A percentile compares a stretch with the other conserved stretches of the same genome.
Conservation (phyloP, 2,329 filamentous ascomycete species). For the Pezicula carpinea region DNA sequence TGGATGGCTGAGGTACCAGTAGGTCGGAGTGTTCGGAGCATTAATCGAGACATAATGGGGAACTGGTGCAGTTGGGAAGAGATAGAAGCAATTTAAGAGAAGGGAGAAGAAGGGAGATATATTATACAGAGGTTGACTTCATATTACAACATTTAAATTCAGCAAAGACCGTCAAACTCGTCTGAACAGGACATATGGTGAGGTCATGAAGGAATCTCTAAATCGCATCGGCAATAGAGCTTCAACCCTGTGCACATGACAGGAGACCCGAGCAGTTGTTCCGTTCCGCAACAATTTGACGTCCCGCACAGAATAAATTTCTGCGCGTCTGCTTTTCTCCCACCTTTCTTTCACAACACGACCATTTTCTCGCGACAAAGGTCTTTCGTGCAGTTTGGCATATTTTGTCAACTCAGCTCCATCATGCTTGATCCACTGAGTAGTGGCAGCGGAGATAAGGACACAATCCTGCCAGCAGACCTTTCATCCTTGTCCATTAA, state of each 20-base stretch:
- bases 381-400: not conserved
- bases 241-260: not conserved
- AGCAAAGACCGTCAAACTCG: not conserved
- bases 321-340: not conserved
- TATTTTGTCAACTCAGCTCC: not conserved
- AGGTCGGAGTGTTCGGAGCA: slow-evolving; percentile 18
- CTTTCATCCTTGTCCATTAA: slow-evolving; percentile 15
- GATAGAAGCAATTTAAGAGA: not conserved
- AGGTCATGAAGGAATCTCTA: slow-evolving; percentile 9
- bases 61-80: not conserved
- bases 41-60: slow-evolving; percentile 16
- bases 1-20: slow-evolving; percentile 8
- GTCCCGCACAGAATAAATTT: not conserved
- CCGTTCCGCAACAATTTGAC: not conserved
- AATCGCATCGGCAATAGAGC: slow-evolving; percentile 4
- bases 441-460: slow-evolving; percentile 7
- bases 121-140: too few species aligned
- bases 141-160: not conserved
- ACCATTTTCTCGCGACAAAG: not conserved
- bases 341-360: not conserved
- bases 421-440: slow-evolving; percentile 7
- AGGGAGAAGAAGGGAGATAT: not conserved
- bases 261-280: not conserved
- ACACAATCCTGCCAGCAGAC: slow-evolving; percentile 8
- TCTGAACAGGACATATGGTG: slow-evolving; percentile 2